These are phyloP conservation scores for Dryas alaskensis DNA, from an alignment of 306 rosid species.

Conservation along the genomic window DNA sequence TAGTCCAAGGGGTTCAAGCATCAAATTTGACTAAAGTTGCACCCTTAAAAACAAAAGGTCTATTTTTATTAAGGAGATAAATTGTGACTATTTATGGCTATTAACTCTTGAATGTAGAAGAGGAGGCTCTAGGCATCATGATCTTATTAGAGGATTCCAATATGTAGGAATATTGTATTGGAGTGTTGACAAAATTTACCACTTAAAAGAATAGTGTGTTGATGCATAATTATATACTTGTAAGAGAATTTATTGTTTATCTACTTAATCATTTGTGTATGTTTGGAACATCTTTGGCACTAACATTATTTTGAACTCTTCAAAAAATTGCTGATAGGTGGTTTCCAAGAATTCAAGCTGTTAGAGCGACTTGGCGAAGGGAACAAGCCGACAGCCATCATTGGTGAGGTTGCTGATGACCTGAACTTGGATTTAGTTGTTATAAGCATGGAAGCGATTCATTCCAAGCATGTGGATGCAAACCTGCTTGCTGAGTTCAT, in stretches of 20 bases:
- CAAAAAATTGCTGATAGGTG: conserved; percentile 44
- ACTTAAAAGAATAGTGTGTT: not conserved
- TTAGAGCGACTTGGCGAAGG: conserved; percentile 87
- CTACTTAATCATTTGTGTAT: conserved; percentile 3
- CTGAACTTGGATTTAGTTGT: conserved; percentile 84
- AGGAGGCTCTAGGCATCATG: not conserved
- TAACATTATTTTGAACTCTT: not conserved
- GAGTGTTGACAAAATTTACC: not conserved
- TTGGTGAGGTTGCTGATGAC: conserved; percentile 93
- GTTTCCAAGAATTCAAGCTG: conserved; percentile 70
- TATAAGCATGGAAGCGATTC: conserved; percentile 94
- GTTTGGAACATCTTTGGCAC: not conserved
- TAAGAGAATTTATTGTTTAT: not conserved
- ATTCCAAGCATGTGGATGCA: conserved; percentile 91
- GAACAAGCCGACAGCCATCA: conserved; percentile 80
- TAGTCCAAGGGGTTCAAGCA: not conserved
- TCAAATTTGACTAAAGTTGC: not conserved
- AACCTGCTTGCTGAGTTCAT: conserved; percentile 91
- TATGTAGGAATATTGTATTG: not conserved
- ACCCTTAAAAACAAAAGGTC: not conserved
- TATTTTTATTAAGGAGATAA: not conserved
- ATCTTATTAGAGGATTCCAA: not conserved
- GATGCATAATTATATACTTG: not conserved
- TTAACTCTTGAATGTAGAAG: not conserved
- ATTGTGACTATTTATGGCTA: not conserved